Evolutionary conservation across 768 basidiomycete species (phyloP).

Genomic region (Infundibulicybe gibba): DNA sequence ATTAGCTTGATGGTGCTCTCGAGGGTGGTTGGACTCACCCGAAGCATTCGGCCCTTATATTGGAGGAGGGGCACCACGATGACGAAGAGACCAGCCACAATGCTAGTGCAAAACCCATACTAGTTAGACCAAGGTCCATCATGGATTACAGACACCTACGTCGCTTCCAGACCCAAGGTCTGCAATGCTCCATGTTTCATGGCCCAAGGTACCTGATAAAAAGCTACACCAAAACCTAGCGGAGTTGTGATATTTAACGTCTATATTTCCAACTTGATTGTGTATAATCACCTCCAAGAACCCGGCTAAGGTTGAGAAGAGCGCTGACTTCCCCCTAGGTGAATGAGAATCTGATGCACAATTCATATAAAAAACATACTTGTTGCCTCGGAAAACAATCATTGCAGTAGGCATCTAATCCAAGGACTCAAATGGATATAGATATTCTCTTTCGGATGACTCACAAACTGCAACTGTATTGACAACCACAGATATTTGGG

Average conservation of each 20-base stretch:
- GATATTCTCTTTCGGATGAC: too few relatives aligned
- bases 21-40: conserved; percentile 29
- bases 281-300: conserved; percentile 32
- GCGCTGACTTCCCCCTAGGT: conserved; percentile 59
- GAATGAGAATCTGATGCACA: background rate
- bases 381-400: conserved; percentile 27
- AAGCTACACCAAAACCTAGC: conserved; percentile 55
- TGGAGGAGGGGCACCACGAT: conserved; percentile 50
- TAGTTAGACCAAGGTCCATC: background rate
- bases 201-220: conserved; percentile 68
- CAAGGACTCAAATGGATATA: background rate
- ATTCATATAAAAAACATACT: conserved; percentile 7
- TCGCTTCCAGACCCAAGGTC: conserved; percentile 59
- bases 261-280: too few relatives aligned
- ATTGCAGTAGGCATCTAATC: conserved; percentile 29
- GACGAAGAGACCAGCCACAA: conserved; percentile 48
- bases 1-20: too few relatives aligned
- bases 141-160: conserved; percentile 29
- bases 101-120: conserved; percentile 19
- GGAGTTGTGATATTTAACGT: background rate
- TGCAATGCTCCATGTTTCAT: conserved; percentile 55
- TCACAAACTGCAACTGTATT: conserved; percentile 54
- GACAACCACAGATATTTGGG: conserved; percentile 52
- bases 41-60: conserved; percentile 38
- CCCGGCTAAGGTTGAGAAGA: conserved; percentile 53